Evolutionary conservation across 768 basidiomycete species (phyloP), one percentile per base, ranked within the genome.

Genomic region (Kwoniella bestiolae): DNA sequence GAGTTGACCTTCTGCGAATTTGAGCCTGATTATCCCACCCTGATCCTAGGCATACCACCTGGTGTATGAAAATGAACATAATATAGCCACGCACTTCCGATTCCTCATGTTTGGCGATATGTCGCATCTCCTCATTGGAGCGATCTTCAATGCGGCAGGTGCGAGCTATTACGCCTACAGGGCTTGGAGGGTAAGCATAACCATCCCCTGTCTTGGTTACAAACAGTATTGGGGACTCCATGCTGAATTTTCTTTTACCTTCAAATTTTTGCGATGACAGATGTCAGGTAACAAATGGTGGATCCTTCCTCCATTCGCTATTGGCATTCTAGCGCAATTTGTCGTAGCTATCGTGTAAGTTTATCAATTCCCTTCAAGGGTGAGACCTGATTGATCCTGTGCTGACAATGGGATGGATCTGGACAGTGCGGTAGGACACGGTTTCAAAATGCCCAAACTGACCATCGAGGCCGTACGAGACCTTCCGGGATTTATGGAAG

Each of bases 81-180:
- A 60, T 23, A 60, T 60, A 16, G 46, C 59, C 28, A 29, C 46
- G 1, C 29, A 34, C 32, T 50, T 60, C 49, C 46, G 59, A 35
- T 60, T 60, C 47, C 59, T 60, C 8, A 51, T 60, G 46, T 49
- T 51, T 4, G 31, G 46, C 21, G 59, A 60, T 21, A 60, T 50
- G 46, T 60, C 59, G 29, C 59, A 60, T 28, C 32, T 60, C 3
- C 59, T 60, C 21, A 21, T 60, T 25, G 59, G 46, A 23, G 59
- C 59, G 3, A 35, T 60, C 21, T 50, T 60, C 47, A 60, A 60
- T 21, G 47, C 49, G n/a, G 29, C 47, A 18, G 59, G 46, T 2
- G 59, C 46, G 29, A n/a, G 21, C 12, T 60, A 60, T 18, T 60
- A 60, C 16, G 59, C 59, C 26, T 51, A 50, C n/a, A 46, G 59